phyloP scores from a whole-genome alignment of 331 rosid genomes.

The Quercus lobata region DNA sequence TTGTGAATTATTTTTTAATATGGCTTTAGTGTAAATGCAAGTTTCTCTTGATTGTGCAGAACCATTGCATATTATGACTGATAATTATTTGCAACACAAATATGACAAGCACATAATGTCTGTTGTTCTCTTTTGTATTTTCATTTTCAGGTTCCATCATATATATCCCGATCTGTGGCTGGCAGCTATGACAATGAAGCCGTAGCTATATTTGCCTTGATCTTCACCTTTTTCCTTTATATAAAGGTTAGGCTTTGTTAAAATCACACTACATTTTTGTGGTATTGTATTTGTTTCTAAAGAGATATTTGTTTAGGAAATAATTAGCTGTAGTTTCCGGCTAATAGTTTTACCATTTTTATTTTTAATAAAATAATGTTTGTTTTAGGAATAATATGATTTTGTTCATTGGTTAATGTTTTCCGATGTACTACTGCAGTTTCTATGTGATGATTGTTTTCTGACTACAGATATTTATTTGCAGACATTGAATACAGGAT shows the following conservation, averaged over 20 bases:
- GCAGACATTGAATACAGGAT: constrained; percentile 96
- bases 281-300: constrained; percentile 5
- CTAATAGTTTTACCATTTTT: not conserved
- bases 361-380: not conserved
- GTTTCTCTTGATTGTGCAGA: not conserved
- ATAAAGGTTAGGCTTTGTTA: constrained; percentile 61
- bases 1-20: not conserved
- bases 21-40: not conserved
- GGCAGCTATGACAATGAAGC: constrained; percentile 99
- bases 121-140: constrained; percentile 17
- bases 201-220: constrained; percentile 97
- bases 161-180: constrained; percentile 97
- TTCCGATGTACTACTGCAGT: constrained; percentile 1
- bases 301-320: not conserved
- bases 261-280: constrained; percentile 8
- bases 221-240: constrained; percentile 93
- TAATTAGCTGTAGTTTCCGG: not conserved
- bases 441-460: constrained; percentile 25
- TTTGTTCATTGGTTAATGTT: not conserved
- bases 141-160: constrained; percentile 81
- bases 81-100: not conserved
- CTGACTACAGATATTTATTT: constrained; percentile 36
- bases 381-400: not conserved
- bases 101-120: not conserved
- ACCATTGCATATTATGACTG: not conserved